Conservation (phyloP, 2,329 filamentous ascomycete species). For the Colletotrichum sp. region DNA sequence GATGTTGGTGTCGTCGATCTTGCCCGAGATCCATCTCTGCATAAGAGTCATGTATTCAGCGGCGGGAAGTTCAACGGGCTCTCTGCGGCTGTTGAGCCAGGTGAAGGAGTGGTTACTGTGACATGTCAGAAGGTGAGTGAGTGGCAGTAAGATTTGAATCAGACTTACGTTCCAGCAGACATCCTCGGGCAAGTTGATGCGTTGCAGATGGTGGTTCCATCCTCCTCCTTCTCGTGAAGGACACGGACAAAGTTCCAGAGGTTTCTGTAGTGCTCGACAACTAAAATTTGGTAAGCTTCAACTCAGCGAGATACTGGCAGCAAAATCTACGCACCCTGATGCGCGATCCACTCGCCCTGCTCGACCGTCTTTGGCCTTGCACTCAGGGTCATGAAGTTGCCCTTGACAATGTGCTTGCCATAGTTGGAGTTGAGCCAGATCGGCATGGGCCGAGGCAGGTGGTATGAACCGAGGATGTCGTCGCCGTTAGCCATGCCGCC, state of each 20-base stretch:
- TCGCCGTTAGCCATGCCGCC: conserved; percentile 54
- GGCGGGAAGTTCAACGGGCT: conserved; percentile 90
- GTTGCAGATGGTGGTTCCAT: conserved; percentile 83
- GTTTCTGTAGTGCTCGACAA: conserved; percentile 91
- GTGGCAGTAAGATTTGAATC: not conserved
- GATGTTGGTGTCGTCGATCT: conserved; percentile 87
- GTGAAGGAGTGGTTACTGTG: conserved; percentile 89
- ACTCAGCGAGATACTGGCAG: not conserved
- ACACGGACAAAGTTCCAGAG: conserved; percentile 89
- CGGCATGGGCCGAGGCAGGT: conserved; percentile 70
- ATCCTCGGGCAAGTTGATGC: conserved; percentile 84
- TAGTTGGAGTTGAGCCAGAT: conserved; percentile 78
- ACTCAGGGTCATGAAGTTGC: conserved; percentile 96
- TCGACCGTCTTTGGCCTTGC: conserved; percentile 93
- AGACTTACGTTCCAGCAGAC: conserved; percentile 90
- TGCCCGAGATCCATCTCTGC: conserved; percentile 96
- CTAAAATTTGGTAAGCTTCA: conserved; percentile 47
- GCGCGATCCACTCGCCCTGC: conserved; percentile 92
- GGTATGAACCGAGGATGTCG: conserved; percentile 63
- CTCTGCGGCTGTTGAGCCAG: conserved; percentile 88
- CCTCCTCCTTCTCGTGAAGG: conserved; percentile 84
- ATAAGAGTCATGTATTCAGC: conserved; percentile 94
- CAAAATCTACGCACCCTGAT: conserved; percentile 75
- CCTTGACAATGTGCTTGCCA: conserved; percentile 89
- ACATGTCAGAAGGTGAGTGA: not conserved